A percentile compares a stretch with the other conserved stretches of the same genome.
These are phyloP conservation scores for Hamamelis virginiana DNA, from an alignment of 164 flowering plant species.

Conservation along the genomic window DNA sequence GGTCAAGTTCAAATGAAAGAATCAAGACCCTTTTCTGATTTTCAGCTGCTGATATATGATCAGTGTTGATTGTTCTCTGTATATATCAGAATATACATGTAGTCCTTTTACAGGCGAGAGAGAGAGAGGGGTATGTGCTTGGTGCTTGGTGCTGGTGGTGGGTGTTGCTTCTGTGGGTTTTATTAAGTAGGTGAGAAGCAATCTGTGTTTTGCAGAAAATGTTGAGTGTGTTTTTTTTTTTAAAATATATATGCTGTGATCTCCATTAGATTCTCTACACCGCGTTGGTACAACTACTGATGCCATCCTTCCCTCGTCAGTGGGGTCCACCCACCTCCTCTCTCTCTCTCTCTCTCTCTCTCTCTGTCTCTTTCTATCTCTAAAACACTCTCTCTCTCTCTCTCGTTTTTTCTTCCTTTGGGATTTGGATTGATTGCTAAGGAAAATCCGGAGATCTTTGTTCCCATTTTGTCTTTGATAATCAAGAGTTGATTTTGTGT, in stretches of 20 bases:
- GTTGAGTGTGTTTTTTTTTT: not conserved
- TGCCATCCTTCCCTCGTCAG: too few relatives aligned
- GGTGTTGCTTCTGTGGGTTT: constrained; percentile 8
- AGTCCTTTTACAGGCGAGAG: not conserved
- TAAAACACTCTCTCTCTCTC: too few relatives aligned
- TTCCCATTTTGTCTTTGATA: constrained; percentile 19
- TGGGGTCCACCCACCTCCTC: constrained; percentile 6
- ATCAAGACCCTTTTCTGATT: not conserved
- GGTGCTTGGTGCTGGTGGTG: not conserved
- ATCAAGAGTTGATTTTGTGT: constrained; percentile 15
- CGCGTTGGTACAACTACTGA: constrained; percentile 29
- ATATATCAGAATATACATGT: not conserved
- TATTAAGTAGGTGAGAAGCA: constrained; percentile 22
- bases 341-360: constrained; percentile 12
- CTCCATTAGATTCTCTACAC: constrained; percentile 35
- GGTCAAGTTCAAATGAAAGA: not conserved
- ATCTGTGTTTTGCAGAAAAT: not conserved
- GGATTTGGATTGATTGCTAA: constrained; percentile 32
- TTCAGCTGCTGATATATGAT: not conserved
- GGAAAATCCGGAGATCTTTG: constrained; percentile 21
- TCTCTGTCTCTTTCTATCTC: not conserved
- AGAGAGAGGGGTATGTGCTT: not conserved
- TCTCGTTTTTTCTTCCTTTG: constrained; percentile 2
- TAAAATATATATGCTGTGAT: constrained; percentile 5
- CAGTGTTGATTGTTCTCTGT: not conserved